Evolutionary conservation across 1,139 yeast genomes (phyloP), one percentile per base, ranked within the genome.

Genomic region (Williopsis jadinii): DNA sequence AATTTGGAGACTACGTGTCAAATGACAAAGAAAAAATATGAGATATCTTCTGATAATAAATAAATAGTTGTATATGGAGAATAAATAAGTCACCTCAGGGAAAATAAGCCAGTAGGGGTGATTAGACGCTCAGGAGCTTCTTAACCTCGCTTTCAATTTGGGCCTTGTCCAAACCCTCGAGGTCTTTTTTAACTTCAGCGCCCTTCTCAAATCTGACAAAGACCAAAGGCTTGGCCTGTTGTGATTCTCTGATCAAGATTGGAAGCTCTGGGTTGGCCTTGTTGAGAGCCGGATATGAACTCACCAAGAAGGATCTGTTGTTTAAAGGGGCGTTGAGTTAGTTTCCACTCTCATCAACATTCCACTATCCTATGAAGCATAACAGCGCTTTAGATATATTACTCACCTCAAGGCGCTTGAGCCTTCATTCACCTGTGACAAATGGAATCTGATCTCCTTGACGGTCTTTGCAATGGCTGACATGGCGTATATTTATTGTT

Each of bases 1-100:
- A 70, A 49, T 76, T 73, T 37, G 61, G 60, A 35, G 44, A 45
- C 24, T 19, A 19, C 24, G 24, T 6, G 4, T 19, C 24, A 4
- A 19, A 19, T 19, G 6, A 19, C 24, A 19, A 19, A 19, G 24
- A 19, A 19, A 5, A 19, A 19, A 19, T 19, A 19, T 19, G 24
- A 19, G 6, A 19, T n/a, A 28, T 36, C 30, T 28, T n/a, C 12
- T 28, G 12, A 26, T 30, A 19, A 27, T 40, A 28, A 14, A 37
- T 28, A 34, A 33, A 38, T 28, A 36, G 37, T 41, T 37, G 34
- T 36, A 34, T 44, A 19, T 19, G 24, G 6, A 19, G 24, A 28
- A 37, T 35, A 37, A 30, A 38, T 37, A 35, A 13, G 24, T 29
- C 27, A 30, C 24, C 27, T 28, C 14, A 33, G 28, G 13, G 13